These are phyloP conservation scores for Sphaerostilbella broomeana DNA, from an alignment of 2,329 filamentous ascomycete genomes.

Conservation along the genomic window DNA sequence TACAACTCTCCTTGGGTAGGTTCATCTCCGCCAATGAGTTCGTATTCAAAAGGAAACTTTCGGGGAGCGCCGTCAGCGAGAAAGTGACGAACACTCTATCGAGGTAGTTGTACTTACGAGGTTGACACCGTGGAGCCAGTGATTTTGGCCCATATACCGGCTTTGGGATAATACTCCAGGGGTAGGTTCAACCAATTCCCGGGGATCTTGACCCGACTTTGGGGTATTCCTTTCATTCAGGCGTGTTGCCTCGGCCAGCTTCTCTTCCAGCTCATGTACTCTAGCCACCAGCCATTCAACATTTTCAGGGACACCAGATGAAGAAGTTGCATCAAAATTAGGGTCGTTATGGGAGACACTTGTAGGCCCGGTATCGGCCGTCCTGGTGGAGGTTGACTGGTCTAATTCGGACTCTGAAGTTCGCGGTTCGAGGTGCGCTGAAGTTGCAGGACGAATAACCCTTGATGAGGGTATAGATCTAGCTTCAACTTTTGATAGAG, in stretches of 20 bases:
- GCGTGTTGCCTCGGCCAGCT: conserved; percentile 26
- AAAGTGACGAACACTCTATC: no score
- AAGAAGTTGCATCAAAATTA: conserved; percentile 22
- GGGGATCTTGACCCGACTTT: conserved; percentile 5
- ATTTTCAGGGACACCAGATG: conserved; percentile 19
- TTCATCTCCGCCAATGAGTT: conserved; percentile 22
- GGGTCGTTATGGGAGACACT: no score
- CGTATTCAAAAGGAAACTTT: conserved; percentile 26
- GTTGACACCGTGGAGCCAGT: conserved; percentile 42
- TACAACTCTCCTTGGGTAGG: conserved; percentile 25
- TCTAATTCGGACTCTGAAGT: neutral
- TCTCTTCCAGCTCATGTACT: conserved; percentile 38
- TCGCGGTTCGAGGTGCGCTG: neutral
- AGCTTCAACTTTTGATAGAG: neutral
- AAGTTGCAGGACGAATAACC: conserved; percentile 3
- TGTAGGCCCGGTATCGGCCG: neutral
- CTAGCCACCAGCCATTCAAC: conserved; percentile 31
- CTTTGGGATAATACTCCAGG: conserved; percentile 36
- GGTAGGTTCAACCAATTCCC: conserved; percentile 15
- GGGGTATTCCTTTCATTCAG: conserved; percentile 17
- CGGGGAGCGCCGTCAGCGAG: neutral
- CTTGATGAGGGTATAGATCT: conserved; percentile 4
- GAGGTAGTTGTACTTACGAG: conserved; percentile 28
- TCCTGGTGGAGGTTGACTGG: neutral
- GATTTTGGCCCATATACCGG: conserved; percentile 41